These are phyloP conservation scores for Ceratocystis eucalypticola DNA, from an alignment of 2,329 filamentous ascomycete species.

Conservation along the genomic window DNA sequence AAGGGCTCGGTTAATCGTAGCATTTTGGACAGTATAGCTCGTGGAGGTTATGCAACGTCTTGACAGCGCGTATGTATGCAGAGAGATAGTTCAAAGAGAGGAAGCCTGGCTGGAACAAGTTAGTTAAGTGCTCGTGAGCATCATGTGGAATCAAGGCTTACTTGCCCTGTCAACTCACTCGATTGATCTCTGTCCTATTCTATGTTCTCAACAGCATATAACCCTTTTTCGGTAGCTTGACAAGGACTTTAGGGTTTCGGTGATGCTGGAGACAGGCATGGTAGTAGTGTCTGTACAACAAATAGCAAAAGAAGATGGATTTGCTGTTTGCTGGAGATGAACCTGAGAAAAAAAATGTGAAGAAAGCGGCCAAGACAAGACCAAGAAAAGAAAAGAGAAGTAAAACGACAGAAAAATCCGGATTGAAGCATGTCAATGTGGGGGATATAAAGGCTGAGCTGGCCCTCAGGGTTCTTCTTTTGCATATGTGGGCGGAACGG, in stretches of 20 bases:
- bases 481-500: neutral
- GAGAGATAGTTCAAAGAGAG: too few relatives aligned
- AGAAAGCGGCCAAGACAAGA: neutral
- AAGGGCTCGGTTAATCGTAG: too few relatives aligned
- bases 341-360: neutral
- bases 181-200: neutral
- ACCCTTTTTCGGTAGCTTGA: neutral
- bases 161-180: neutral
- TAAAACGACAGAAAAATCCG: neutral
- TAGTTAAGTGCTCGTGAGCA: too few relatives aligned
- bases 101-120: too few relatives aligned
- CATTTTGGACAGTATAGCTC: too few relatives aligned
- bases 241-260: neutral
- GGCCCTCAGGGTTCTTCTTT: conserved; percentile 12
- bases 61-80: too few relatives aligned
- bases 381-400: neutral
- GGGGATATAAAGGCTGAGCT: neutral
- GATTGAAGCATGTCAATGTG: neutral
- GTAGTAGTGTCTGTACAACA: neutral
- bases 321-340: neutral
- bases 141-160: too few relatives aligned
- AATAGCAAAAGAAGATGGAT: neutral
- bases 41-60: too few relatives aligned
- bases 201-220: neutral
- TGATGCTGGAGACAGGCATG: neutral